These are phyloP conservation scores for Viola odorata DNA, from an alignment of 345 rosid species.

Conservation along the genomic window DNA sequence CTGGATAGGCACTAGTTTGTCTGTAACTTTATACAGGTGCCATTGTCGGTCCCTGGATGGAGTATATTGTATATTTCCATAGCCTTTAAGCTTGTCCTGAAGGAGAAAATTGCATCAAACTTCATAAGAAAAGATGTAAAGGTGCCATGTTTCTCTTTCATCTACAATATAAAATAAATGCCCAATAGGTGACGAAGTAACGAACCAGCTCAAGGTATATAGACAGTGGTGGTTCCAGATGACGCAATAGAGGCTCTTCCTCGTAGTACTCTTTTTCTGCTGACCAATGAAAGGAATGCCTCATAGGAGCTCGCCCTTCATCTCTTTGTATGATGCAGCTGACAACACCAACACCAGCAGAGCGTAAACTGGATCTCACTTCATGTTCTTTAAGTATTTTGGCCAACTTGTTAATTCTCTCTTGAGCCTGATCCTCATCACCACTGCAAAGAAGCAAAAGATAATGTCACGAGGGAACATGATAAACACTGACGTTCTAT, in stretches of 20 bases:
- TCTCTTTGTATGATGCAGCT: slow-evolving; percentile 98
- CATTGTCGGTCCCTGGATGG: slow-evolving; percentile 90
- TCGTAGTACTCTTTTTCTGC: slow-evolving; percentile 64
- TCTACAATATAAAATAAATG: slow-evolving; percentile 3
- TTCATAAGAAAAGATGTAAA: slow-evolving; percentile 14
- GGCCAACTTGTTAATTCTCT: slow-evolving; percentile 82
- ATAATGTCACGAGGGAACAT: slow-evolving; percentile 13
- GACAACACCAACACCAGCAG: slow-evolving; percentile 87
- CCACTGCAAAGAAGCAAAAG: slow-evolving; percentile 58
- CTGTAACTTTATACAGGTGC: slow-evolving; percentile 84
- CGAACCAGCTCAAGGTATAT: slow-evolving; percentile 91
- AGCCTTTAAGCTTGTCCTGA: slow-evolving; percentile 96
- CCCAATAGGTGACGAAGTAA: slow-evolving; percentile 6
- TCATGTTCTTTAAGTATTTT: slow-evolving; percentile 89
- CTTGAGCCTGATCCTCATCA: slow-evolving; percentile 99
- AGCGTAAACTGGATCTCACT: slow-evolving; percentile 60
- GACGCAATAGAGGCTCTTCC: slow-evolving; percentile 94
- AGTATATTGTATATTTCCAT: slow-evolving; percentile 60
- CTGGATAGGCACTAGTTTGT: slow-evolving; percentile 67
- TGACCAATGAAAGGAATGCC: slow-evolving; percentile 97
- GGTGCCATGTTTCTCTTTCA: neutral
- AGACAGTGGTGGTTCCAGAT: slow-evolving; percentile 96
- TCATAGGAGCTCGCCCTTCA: slow-evolving; percentile 97
- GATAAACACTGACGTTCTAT: neutral
- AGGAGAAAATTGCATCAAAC: slow-evolving; percentile 13